Evolutionary conservation across 2,329 filamentous ascomycete genomes (phyloP).

Genomic region (Aspergillus brasiliensis): DNA sequence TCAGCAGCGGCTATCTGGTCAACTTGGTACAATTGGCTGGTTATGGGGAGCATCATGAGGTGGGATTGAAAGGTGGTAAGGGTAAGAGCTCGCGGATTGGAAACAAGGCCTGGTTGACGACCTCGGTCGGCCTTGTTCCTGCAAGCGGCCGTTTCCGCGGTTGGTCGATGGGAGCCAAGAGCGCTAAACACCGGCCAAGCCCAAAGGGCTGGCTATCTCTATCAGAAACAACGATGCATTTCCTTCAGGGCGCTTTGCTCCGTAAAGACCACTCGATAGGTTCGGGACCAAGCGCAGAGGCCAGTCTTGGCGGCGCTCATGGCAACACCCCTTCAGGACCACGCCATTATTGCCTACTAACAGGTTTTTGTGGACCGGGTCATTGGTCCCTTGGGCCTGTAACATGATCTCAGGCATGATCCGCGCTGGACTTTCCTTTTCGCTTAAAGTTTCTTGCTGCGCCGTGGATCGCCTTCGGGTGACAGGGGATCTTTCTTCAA

Average conservation of each 20-base stretch:
- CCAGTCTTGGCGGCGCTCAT: conserved; percentile 17
- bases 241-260: background rate
- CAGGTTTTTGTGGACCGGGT: background rate
- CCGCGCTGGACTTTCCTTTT: conserved; percentile 13
- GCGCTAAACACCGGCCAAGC: conserved; percentile 8
- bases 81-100: no score
- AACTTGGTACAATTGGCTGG: conserved; percentile 57
- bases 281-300: conserved; percentile 9
- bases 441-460: conserved; percentile 17
- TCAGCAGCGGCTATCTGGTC: conserved; percentile 60
- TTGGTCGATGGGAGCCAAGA: conserved; percentile 3
- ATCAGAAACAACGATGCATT: conserved; percentile 9
- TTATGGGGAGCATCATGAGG: background rate
- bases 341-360: conserved; percentile 15
- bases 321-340: conserved; percentile 13
- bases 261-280: conserved; percentile 1
- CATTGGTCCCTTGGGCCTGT: conserved; percentile 10
- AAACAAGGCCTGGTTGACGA: background rate
- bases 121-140: conserved; percentile 4
- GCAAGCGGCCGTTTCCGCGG: conserved; percentile 7
- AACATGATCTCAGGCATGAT: conserved; percentile 10
- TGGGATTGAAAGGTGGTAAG: background rate
- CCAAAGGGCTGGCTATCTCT: conserved; percentile 4
- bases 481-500: conserved; percentile 13
- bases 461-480: conserved; percentile 14